A percentile compares a stretch with the other conserved stretches of the same genome.
phyloP scores from a whole-genome alignment of 2,329 filamentous ascomycete genomes.

The Passalora sequoiae region DNA sequence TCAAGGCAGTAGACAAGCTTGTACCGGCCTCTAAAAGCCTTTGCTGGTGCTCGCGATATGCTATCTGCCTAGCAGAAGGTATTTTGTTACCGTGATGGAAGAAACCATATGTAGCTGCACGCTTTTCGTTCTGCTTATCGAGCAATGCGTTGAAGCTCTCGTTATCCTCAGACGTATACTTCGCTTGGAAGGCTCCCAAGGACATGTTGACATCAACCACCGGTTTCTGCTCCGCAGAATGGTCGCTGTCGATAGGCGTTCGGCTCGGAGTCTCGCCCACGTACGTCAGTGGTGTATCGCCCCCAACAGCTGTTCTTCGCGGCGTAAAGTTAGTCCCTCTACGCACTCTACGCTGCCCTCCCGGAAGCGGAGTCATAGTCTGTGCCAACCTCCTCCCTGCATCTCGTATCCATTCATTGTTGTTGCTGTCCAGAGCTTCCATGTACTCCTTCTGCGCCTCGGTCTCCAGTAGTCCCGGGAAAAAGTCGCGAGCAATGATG shows the following conservation, averaged over 20 bases:
- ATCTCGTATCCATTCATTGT: slow-evolving; percentile 78
- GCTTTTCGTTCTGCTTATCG: slow-evolving; percentile 83
- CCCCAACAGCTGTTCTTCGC: slow-evolving; percentile 16
- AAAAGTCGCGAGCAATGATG: slow-evolving; percentile 95
- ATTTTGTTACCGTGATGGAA: slow-evolving; percentile 85
- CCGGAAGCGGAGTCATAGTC: slow-evolving; percentile 73
- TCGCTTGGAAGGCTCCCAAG: slow-evolving; percentile 78
- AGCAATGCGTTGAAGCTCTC: slow-evolving; percentile 91
- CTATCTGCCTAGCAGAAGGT: slow-evolving; percentile 56
- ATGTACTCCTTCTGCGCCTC: slow-evolving; percentile 89
- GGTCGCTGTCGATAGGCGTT: slow-evolving; percentile 44
- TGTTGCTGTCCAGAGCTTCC: slow-evolving; percentile 79
- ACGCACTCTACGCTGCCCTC: slow-evolving; percentile 36
- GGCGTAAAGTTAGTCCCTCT: slow-evolving; percentile 37
- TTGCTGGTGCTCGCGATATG: slow-evolving; percentile 54
- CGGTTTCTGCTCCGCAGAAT: slow-evolving; percentile 37
- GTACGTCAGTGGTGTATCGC: slow-evolving; percentile 44
- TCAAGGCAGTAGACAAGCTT: slow-evolving; percentile 34
- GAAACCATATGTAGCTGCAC: slow-evolving; percentile 80
- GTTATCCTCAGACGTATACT: slow-evolving; percentile 96
- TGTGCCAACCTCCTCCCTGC: slow-evolving; percentile 60
- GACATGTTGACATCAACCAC: slow-evolving; percentile 71
- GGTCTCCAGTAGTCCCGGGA: slow-evolving; percentile 80
- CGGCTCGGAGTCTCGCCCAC: slow-evolving; percentile 58
- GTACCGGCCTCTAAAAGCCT: slow-evolving; percentile 49